Conservation (phyloP, 1,284 basidiomycete genomes). For the Anthracocystis walkeri region DNA sequence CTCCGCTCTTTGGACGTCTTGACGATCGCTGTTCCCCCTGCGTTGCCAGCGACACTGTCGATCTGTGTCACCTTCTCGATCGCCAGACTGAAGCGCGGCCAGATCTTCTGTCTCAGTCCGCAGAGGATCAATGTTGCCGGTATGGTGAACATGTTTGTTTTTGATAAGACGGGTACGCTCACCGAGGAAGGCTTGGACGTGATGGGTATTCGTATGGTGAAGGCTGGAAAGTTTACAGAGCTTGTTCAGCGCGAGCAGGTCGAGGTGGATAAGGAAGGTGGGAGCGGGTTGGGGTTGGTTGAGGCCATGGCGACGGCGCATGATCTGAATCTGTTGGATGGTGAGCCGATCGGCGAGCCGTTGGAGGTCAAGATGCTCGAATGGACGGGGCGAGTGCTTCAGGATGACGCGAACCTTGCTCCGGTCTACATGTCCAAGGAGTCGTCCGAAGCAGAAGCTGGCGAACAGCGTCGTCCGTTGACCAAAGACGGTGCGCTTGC, state of each 20-base stretch:
- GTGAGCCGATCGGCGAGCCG: slow-evolving; percentile 45
- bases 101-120: slow-evolving; percentile 49
- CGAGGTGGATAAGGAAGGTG: background rate
- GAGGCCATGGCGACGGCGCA: slow-evolving; percentile 43
- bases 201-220: slow-evolving; percentile 26
- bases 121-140: slow-evolving; percentile 54
- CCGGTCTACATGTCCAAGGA: slow-evolving; percentile 26
- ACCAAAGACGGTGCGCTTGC: slow-evolving; percentile 31
- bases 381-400: slow-evolving; percentile 32
- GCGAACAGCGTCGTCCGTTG: slow-evolving; percentile 11
- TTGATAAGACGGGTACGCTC: slow-evolving; percentile 55
- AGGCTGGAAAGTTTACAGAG: slow-evolving; percentile 17
- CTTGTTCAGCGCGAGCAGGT: slow-evolving; percentile 9
- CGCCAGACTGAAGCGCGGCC: slow-evolving; percentile 19
- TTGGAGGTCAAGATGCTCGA: slow-evolving; percentile 52
- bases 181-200: slow-evolving; percentile 47
- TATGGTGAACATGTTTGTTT: slow-evolving; percentile 36
- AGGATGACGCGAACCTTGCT: slow-evolving; percentile 25
- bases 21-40: slow-evolving; percentile 42
- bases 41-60: slow-evolving; percentile 36
- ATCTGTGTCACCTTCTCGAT: slow-evolving; percentile 43
- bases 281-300: slow-evolving; percentile 1
- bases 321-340: slow-evolving; percentile 44
- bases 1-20: slow-evolving; percentile 47
- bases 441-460: background rate